Evolutionary conservation across 163 green algal genomes (phyloP), one percentile per base, ranked within the genome.

Genomic region (Chlorella variabilis): DNA sequence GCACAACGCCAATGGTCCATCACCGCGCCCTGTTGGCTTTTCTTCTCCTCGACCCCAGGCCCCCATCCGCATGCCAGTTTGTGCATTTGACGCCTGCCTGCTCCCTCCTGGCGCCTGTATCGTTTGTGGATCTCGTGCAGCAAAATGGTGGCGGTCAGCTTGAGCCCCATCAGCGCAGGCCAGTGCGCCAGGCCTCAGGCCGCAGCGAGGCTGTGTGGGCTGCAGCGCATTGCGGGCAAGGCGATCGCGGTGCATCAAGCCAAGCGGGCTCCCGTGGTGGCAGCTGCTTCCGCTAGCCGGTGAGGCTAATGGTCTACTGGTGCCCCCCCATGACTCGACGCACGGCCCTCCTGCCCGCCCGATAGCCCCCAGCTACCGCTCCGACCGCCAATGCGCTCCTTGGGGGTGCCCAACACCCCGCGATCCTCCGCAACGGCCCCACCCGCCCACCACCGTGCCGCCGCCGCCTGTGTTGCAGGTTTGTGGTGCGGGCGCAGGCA

Each of bases 401-500:
- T n/a, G n/a, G n/a, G n/a, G n/a, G n/a, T n/a, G n/a, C n/a, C n/a
- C n/a, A n/a, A n/a, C n/a, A n/a, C n/a, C n/a, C n/a, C n/a, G n/a
- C n/a, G n/a, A n/a, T n/a, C n/a, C n/a, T n/a, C n/a, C n/a, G n/a
- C n/a, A n/a, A n/a, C n/a, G n/a, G 59, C 59, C 18, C 8, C 29
- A 18, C 29, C 45, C 69, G 9, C 45, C 51, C 34, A 21, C 71
- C 29, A 18, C 66, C 66, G 25, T 23, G 6, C 7, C n/a, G 20
- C 27, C 59, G 59, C 56, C 36, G 18, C 4, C 45, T 65, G n/a
- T 36, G 13, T 13, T 36, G 78, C 78, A 83, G 78, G 42, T 29
- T n/a, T n/a, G 33, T 36, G 66, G 81, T 77, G 20, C 34, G 48
- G 45, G 71, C 45, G n/a, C 39, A 67, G 39, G 48, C 81, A 17